phyloP scores from a whole-genome alignment of 805 yeast species.

The Candida sakaeoensis region DNA sequence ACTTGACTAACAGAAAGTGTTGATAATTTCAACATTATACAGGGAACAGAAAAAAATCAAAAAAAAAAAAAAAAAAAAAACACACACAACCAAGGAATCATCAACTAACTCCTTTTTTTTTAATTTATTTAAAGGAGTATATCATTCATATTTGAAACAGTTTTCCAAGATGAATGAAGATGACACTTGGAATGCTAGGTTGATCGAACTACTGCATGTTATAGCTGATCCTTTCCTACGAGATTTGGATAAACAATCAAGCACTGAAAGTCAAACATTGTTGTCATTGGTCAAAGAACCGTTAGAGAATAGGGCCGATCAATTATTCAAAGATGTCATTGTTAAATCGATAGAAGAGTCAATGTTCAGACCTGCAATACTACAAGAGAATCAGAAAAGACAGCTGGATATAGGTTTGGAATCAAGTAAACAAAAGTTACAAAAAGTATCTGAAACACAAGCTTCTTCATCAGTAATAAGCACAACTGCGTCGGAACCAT shows the following conservation, averaged over 20 bases:
- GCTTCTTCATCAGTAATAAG: not conserved
- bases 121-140: too few species aligned
- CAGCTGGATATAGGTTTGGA: constrained; percentile 6
- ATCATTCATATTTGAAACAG: too few species aligned
- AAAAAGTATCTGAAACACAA: not conserved
- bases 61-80: too few species aligned
- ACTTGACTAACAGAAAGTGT: too few species aligned
- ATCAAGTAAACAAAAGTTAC: constrained; percentile 3
- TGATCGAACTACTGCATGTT: constrained; percentile 10
- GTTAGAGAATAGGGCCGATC: constrained; percentile 7
- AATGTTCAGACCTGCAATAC: constrained; percentile 9
- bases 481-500: not conserved
- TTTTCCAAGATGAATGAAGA: constrained; percentile 3
- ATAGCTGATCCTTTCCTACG: constrained; percentile 10
- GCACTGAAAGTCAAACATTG: constrained; percentile 3
- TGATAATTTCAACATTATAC: not conserved
- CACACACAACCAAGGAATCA: not conserved
- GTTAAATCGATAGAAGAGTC: constrained; percentile 10
- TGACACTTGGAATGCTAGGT: constrained; percentile 9
- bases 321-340: constrained; percentile 9
- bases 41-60: constrained; percentile 2
- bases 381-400: constrained; percentile 8
- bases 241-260: constrained; percentile 3
- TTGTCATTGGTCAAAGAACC: constrained; percentile 1
- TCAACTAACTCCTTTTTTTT: too few species aligned